A percentile compares a stretch with the other conserved stretches of the same genome.
phyloP scores from a whole-genome alignment of 345 rosid genomes.

The Punica granatum region DNA sequence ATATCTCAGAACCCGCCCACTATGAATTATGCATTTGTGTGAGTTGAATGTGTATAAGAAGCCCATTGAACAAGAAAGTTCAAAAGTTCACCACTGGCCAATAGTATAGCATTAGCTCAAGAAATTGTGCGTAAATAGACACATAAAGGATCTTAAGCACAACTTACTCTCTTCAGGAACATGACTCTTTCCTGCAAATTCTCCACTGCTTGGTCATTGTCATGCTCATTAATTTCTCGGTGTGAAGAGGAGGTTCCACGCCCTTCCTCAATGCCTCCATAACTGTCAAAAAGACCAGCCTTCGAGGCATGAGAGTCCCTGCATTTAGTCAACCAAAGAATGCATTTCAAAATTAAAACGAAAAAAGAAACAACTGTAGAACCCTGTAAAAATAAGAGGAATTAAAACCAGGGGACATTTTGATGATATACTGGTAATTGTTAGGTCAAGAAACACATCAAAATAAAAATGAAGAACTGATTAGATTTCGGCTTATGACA shows the following conservation, averaged over 20 bases:
- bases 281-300: constrained; percentile 56
- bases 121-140: not conserved
- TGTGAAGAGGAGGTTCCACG: constrained; percentile 51
- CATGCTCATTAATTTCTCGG: constrained; percentile 42
- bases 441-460: no score
- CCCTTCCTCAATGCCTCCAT: constrained; percentile 86
- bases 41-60: no score
- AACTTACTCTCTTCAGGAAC: constrained; percentile 60
- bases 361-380: no score
- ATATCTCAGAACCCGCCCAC: no score
- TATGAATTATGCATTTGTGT: no score
- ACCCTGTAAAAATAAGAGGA: no score
- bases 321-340: constrained; percentile 2
- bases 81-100: not conserved
- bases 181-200: constrained; percentile 61
- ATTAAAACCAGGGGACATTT: no score
- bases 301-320: constrained; percentile 69
- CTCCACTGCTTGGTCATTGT: constrained; percentile 61
- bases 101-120: not conserved
- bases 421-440: not conserved
- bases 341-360: no score
- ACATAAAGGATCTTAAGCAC: not conserved
- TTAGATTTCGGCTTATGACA: no score
- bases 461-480: no score
- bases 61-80: no score